Conservation (phyloP, 345 rosid genomes). For the Hibiscus syriacus region DNA sequence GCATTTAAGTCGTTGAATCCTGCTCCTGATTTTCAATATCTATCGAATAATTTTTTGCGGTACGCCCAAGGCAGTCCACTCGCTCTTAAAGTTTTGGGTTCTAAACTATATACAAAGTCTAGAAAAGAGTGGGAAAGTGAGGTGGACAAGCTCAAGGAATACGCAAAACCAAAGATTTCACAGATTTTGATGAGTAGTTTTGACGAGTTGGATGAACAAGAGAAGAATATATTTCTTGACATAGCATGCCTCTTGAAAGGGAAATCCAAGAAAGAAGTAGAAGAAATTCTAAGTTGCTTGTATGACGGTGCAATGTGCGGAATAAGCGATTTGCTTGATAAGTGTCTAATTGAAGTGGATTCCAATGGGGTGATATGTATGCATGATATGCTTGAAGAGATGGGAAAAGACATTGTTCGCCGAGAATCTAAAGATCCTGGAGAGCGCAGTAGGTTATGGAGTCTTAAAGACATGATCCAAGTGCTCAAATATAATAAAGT, state of each 20-base stretch:
- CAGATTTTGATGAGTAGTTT: not conserved
- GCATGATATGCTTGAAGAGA: not conserved
- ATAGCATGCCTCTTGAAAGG: not conserved
- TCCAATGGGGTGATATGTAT: too few species aligned
- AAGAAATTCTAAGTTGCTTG: not conserved
- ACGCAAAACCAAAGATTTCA: not conserved
- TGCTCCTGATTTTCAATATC: not conserved
- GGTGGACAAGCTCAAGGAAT: not conserved
- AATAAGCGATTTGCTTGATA: not conserved
- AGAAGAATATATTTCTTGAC: not conserved
- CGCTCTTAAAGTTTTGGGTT: not conserved
- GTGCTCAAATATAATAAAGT: slow-evolving; percentile 19
- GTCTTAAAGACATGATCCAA: not conserved
- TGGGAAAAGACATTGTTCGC: not conserved
- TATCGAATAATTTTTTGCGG: not conserved
- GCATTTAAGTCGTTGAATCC: not conserved
- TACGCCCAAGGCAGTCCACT: not conserved
- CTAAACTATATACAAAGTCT: not conserved
- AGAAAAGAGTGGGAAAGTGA: not conserved
- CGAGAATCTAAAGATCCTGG: not conserved
- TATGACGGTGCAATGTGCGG: not conserved
- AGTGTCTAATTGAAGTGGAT: not conserved
- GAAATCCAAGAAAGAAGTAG: not conserved
- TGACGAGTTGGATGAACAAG: not conserved
- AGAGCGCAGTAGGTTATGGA: not conserved